These are phyloP conservation scores for Alternaria metachromatica DNA, from an alignment of 2,329 filamentous ascomycete genomes.

Conservation along the genomic window DNA sequence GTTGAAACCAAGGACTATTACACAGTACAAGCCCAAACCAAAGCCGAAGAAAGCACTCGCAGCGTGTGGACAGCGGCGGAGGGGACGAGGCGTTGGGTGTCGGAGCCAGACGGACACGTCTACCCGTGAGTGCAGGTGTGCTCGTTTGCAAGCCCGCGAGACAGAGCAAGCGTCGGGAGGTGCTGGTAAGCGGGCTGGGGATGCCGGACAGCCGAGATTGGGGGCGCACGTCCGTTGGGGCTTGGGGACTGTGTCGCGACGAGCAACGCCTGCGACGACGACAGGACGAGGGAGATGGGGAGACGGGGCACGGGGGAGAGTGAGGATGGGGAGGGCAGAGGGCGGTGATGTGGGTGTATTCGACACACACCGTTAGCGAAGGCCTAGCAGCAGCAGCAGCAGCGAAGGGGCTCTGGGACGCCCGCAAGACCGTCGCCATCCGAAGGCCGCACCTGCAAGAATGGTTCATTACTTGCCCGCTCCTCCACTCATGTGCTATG, in stretches of 20 bases:
- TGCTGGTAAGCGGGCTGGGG: slow-evolving; percentile 11
- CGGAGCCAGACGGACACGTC: slow-evolving; percentile 11
- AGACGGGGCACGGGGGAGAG: slow-evolving; percentile 13
- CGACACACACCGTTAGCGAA: slow-evolving; percentile 11
- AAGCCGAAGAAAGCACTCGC: slow-evolving; percentile 13
- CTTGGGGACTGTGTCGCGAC: slow-evolving; percentile 20
- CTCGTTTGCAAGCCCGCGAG: slow-evolving; percentile 13
- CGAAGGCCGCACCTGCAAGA: slow-evolving; percentile 20
- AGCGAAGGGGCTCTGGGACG: slow-evolving; percentile 3
- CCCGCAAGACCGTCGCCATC: slow-evolving; percentile 10
- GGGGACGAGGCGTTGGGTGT: slow-evolving; percentile 16
- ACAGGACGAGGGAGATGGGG: slow-evolving; percentile 16
- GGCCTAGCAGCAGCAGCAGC: slow-evolving; percentile 12
- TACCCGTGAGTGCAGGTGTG: slow-evolving; percentile 6
- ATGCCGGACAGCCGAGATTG: slow-evolving; percentile 17
- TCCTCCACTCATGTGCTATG: slow-evolving; percentile 25
- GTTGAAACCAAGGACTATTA: slow-evolving; percentile 22
- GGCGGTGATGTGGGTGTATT: slow-evolving; percentile 13
- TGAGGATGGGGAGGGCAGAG: slow-evolving; percentile 9
- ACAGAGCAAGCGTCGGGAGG: slow-evolving; percentile 16
- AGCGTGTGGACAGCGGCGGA: slow-evolving; percentile 7
- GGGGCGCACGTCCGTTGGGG: slow-evolving; percentile 15
- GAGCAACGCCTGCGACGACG: slow-evolving; percentile 26
- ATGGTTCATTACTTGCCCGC: slow-evolving; percentile 25
- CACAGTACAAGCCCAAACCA: slow-evolving; percentile 15